A percentile compares a stretch with the other conserved stretches of the same genome.
phyloP scores from a whole-genome alignment of 2,329 filamentous ascomycete genomes.

The Fusarium anthophilum region DNA sequence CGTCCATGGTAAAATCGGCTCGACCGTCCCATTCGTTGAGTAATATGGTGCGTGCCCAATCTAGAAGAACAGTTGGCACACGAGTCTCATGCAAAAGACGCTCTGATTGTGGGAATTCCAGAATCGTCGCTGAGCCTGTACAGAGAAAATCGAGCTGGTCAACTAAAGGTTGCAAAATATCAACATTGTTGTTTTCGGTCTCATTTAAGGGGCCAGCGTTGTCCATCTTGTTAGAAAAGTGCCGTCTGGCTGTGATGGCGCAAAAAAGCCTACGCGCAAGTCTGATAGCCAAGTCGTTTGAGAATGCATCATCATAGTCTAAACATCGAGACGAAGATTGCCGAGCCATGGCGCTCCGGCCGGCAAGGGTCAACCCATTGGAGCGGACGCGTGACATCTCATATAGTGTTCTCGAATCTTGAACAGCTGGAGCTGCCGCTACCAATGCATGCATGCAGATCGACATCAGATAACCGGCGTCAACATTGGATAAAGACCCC shows the following conservation, averaged over 20 bases:
- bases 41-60: constrained; percentile 80
- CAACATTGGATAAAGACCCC: constrained; percentile 55
- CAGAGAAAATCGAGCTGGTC: constrained; percentile 64
- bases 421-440: constrained; percentile 63
- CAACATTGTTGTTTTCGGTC: constrained; percentile 43
- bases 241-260: constrained; percentile 63
- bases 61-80: constrained; percentile 67
- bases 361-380: constrained; percentile 60
- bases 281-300: constrained; percentile 67
- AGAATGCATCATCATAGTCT: constrained; percentile 71
- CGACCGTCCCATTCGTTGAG: constrained; percentile 83
- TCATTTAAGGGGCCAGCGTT: constrained; percentile 50
- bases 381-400: constrained; percentile 70
- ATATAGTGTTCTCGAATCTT: constrained; percentile 59
- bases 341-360: constrained; percentile 55
- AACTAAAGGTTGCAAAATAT: constrained; percentile 60
- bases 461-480: constrained; percentile 64
- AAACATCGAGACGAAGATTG: constrained; percentile 63
- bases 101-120: constrained; percentile 61
- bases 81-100: constrained; percentile 66
- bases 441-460: constrained; percentile 72
- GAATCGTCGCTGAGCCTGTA: constrained; percentile 53
- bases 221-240: constrained; percentile 57
- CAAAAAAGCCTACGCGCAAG: constrained; percentile 67
- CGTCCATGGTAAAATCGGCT: constrained; percentile 73